Evolutionary conservation across 768 basidiomycete genomes (phyloP), one percentile per base, ranked within the genome.

Genomic region (Leccinum boreale): DNA sequence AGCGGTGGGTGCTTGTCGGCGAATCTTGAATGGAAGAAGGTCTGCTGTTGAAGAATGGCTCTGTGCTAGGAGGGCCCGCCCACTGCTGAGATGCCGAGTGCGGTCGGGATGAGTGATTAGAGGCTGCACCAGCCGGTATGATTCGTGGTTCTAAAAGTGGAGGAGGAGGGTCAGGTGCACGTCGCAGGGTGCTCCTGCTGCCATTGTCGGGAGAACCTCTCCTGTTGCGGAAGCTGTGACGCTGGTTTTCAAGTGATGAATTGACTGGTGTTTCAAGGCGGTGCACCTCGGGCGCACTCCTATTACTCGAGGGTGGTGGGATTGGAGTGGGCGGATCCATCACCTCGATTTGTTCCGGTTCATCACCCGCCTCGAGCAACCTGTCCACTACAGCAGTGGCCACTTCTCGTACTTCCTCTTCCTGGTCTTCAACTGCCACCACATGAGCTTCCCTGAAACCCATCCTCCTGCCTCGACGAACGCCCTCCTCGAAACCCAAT

Each of bases 401-500:
- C 12, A 65, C 60, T 2, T 67, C 63, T 7, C 49, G 56, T 62
- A 72, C 51, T 1, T 65, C 61, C 8, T 57, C 50, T 11, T 47
- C 62, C 26, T 42, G 60, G 14, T 64, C 61, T 2, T 67, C 61
- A 3, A 53, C 17, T 26, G 28, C 66, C 9, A 35, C 12, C 1
- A 64, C 63, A 39, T 68, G 65, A 6, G 59, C 67, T 19, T 75
- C 72, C 39, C 68, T 62, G 28, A 65, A 62, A 7, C 65, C 73
- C 48, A 77, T 58, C 35, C 58, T 63, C 35, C 75, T 65, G 5
- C 74, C 70, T 10, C 75, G 64, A 33, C 72, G 67, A 36, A 75
- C 78, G 53, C 84, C 85, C 61, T 83, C 78, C 61, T 76, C 75
- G 63, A 79, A 82, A 5, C 85, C 85, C 11, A 77, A 61, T 23